These are phyloP conservation scores for Gracilaria gracilis DNA, from an alignment of 23 red algal genomes.

Conservation along the genomic window DNA sequence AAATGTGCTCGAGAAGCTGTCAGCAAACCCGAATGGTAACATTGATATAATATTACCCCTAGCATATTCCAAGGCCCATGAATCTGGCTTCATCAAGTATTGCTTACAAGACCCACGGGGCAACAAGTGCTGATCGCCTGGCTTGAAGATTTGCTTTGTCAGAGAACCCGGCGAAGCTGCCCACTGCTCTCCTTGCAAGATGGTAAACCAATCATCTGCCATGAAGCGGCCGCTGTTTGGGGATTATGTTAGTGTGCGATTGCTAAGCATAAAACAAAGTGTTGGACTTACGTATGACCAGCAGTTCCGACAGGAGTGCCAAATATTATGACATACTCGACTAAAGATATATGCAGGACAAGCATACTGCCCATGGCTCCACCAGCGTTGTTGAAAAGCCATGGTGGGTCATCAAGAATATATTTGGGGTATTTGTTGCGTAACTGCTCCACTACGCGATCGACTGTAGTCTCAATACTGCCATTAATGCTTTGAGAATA, in stretches of 20 bases:
- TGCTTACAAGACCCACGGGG: slow-evolving; percentile 63
- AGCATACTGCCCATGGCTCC: slow-evolving; percentile 87
- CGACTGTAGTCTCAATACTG: slow-evolving; percentile 27
- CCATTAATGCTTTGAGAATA: slow-evolving; percentile 7
- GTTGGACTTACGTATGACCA: slow-evolving; percentile 68
- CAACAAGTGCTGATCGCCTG: slow-evolving; percentile 76
- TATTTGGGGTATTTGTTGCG: slow-evolving; percentile 34
- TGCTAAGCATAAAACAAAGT: background rate
- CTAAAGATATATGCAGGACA: slow-evolving; percentile 69
- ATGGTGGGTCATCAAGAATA: slow-evolving; percentile 61
- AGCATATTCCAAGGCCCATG: slow-evolving; percentile 87
- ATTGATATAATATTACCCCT: slow-evolving; percentile 85
- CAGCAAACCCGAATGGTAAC: slow-evolving; percentile 79
- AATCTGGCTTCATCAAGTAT: slow-evolving; percentile 54
- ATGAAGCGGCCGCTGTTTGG: slow-evolving; percentile 68
- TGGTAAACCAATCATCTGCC: slow-evolving; percentile 84
- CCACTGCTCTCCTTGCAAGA: slow-evolving; percentile 77
- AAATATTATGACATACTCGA: slow-evolving; percentile 87
- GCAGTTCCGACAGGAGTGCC: slow-evolving; percentile 75
- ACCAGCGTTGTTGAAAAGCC: slow-evolving; percentile 86
- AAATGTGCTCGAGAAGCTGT: slow-evolving; percentile 66
- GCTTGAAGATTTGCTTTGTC: slow-evolving; percentile 50
- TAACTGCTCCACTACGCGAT: slow-evolving; percentile 53
- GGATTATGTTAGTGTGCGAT: background rate
- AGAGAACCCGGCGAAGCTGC: slow-evolving; percentile 60